Base-by-base conservation (phyloP, 2,329 filamentous ascomycete species). In the Ceratocystis ficicola region DNA sequence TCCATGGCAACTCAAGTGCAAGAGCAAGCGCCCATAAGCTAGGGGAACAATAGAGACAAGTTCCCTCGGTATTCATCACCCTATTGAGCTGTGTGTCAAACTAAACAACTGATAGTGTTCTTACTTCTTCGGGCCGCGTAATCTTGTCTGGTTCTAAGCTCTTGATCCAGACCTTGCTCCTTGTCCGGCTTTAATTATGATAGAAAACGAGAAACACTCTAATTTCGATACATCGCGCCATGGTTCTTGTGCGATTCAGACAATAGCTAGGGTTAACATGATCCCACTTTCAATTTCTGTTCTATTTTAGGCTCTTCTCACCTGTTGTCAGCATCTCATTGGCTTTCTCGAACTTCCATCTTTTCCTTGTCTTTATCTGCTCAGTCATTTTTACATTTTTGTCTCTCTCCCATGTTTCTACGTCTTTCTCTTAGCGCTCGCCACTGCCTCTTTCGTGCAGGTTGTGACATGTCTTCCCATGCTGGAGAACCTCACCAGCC, bases 401-500 rank as follows among this genome's bases (percentile, higher is more conserved):
- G n/a, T 28, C n/a, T 57, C 22, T 15, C 52, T 28, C 17, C 15
- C 2, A 7, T 15, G 15, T 57, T n/a, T 6, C 10, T 32, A 25
- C 22, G 10, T 32, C 17, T 30, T 57, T 28, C 52, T 8, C 52
- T 57, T 57, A 57, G 22, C 52, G 52, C 52, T 28, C 25, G 32
- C 28, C 52, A 30, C 52, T 25, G 52, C 52, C 52, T 32, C 22
- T 12, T 28, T 57, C 25, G 28, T 30, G 52, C 25, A 57, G 52
- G 30, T 32, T 57, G 52, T 57, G 12, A 28, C 52, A 57, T 32
- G 52, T 57, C 28, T 57, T 30, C 22, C 52, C 52, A 57, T 57
- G 22, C 30, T n/a, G 28, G n/a, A 17, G 28, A 32, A 32, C 52
- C 15, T 57, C 20, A 57, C 52, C 32, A n/a, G 25, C 52, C 52